Conservation (phyloP, 1,284 basidiomycete genomes). For the Neonothopanus nambi region DNA sequence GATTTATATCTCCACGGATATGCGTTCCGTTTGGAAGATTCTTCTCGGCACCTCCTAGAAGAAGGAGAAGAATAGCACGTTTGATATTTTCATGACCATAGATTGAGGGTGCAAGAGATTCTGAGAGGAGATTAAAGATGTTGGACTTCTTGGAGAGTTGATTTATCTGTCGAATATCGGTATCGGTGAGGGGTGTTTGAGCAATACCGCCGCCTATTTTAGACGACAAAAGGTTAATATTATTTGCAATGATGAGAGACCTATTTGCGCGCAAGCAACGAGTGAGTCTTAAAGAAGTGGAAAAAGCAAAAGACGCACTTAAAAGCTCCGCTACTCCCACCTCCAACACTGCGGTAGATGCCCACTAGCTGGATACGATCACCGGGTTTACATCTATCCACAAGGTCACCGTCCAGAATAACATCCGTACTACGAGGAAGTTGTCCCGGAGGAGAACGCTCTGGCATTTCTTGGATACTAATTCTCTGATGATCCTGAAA, state of each 20-base stretch:
- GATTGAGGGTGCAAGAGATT: conserved; percentile 97
- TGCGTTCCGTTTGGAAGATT: conserved; percentile 97
- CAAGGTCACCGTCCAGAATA: conserved; percentile 94
- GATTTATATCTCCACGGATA: conserved; percentile 99
- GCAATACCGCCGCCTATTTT: conserved; percentile 97
- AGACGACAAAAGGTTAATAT: conserved; percentile 94
- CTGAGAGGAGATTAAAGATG: conserved; percentile 88
- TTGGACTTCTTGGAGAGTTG: conserved; percentile 86
- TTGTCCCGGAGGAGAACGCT: conserved; percentile 96
- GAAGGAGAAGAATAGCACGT: conserved; percentile 86
- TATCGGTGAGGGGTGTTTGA: conserved; percentile 90
- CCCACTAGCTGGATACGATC: conserved; percentile 98
- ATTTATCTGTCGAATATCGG: conserved; percentile 96
- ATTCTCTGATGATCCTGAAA: conserved; percentile 98
- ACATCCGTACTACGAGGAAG: conserved; percentile 95
- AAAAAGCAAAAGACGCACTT: conserved; percentile 72
- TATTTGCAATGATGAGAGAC: conserved; percentile 94
- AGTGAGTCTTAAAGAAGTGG: conserved; percentile 14
- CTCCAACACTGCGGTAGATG: conserved; percentile 91
- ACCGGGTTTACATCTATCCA: conserved; percentile 97
- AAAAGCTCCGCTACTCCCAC: conserved; percentile 87
- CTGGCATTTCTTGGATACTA: conserved; percentile 99
- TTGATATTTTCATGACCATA: conserved; percentile 98
- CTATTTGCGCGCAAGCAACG: conserved; percentile 41
- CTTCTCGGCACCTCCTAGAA: conserved; percentile 97